Evolutionary conservation across 2,329 filamentous ascomycete genomes (phyloP).

Genomic region (Clarireedia hainanense): DNA sequence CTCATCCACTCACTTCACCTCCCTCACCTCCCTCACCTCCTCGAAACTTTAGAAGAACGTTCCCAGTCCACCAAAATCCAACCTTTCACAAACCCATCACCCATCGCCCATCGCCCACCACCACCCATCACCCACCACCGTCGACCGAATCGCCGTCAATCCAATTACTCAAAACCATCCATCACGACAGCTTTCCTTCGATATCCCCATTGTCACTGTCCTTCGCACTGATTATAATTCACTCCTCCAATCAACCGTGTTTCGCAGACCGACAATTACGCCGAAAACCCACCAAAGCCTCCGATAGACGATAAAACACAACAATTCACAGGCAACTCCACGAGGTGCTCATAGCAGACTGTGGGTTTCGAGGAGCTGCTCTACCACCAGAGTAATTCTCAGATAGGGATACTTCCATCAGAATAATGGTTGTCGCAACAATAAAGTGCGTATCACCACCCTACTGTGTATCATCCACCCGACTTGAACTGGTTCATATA

Average conservation of each 20-base stretch:
- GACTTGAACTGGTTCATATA: slow-evolving; percentile 2
- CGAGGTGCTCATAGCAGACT: background rate
- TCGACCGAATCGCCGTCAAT: background rate
- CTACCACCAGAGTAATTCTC: too few relatives aligned
- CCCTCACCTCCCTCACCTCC: too few relatives aligned
- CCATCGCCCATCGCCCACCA: too few relatives aligned
- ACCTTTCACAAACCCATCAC: background rate
- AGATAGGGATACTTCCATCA: background rate
- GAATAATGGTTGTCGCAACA: slow-evolving; percentile 46
- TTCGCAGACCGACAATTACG: too few relatives aligned
- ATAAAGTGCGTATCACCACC: slow-evolving; percentile 45
- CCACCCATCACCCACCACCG: background rate
- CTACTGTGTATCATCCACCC: background rate
- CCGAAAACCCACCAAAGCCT: background rate
- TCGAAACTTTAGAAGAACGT: too few relatives aligned
- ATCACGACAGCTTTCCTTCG: background rate
- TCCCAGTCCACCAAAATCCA: background rate
- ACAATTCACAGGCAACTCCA: too few relatives aligned
- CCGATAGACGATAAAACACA: too few relatives aligned
- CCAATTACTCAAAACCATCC: background rate
- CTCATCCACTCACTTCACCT: too few relatives aligned
- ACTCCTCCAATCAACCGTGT: background rate
- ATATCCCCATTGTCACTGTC: background rate
- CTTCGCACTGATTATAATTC: background rate
- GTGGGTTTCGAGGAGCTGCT: background rate